phyloP scores from a whole-genome alignment of 352 stramenopile species.

The Globisporangium iwayamae region DNA sequence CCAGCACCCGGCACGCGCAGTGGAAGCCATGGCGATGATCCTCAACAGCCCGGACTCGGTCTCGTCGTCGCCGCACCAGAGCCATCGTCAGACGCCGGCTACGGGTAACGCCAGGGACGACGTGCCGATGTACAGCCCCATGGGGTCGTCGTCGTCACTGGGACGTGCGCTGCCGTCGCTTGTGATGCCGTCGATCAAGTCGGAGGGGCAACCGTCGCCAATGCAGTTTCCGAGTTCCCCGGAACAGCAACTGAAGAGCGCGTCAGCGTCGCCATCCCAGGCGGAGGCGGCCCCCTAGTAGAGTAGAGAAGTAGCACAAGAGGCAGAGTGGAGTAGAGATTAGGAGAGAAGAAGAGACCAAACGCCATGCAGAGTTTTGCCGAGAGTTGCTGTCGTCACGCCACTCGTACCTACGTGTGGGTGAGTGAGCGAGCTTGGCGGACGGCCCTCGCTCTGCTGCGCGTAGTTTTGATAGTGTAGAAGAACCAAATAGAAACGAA shows the following conservation, averaged over 20 bases:
- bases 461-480: constrained; percentile 12
- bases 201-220: not conserved
- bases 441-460: constrained; percentile 13
- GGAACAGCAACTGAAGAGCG: not conserved
- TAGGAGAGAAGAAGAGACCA: not conserved
- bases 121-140: constrained; percentile 19
- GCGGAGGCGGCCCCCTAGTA: not conserved
- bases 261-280: not conserved
- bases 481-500: constrained; percentile 2
- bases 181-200: constrained; percentile 9
- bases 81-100: not conserved
- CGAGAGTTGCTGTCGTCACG: no score
- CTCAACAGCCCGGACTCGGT: constrained; percentile 50
- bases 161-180: constrained; percentile 23
- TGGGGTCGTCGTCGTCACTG: constrained; percentile 16
- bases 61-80: constrained; percentile 6
- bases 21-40: constrained; percentile 72
- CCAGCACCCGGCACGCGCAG: constrained; percentile 14
- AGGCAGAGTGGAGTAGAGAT: not conserved
- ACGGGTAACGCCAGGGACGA: not conserved
- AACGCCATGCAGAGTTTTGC: not conserved
- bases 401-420: no score
- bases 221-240: not conserved
- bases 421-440: no score
- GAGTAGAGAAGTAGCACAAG: constrained; percentile 1